Evolutionary conservation across 202 grass and related monocot species (phyloP), one percentile per base, ranked within the genome.

Genomic region (Setaria viridis): DNA sequence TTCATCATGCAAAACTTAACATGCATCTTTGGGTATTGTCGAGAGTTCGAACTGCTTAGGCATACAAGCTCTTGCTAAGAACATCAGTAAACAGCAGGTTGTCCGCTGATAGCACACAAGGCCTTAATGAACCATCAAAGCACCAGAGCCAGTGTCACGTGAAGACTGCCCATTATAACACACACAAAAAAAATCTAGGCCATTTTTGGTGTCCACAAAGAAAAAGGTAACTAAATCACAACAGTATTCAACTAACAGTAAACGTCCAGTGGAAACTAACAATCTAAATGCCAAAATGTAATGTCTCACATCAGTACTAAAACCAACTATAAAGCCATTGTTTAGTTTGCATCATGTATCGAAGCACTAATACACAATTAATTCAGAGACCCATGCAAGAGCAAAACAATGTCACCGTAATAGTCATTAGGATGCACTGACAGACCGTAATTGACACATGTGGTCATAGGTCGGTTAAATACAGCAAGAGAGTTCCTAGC

Each of bases 241-340:
- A 49, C 5, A 67, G 37, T 68, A 66, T 9, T 29, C 59, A 9
- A 43, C 15, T 32, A 80, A 65, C 34, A 55, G 34, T 49, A 86
- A 72, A 10, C 17, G 15, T 74, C n/a, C 45, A 73, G 49, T 65
- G 58, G 32, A 86, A 86, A 55, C 11, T 77, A 30, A 54, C 53
- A 15, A 16, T 48, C 49, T 9, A 47, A 25, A 45, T 58, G 59
- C 47, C 7, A 86, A 34, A 17, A 80, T 20, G 8, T 67, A 21
- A 57, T 17, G 51, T 42, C 21, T 6, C 25, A 67, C 16, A 53
- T 34, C 51, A 51, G 14, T 14, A 62, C 51, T 62, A 33, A 55
- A 81, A 81, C 55, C 33, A 66, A 56, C 5, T 75, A 8, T 19
- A 25, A 67, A 87, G 16, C 16, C 33, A 88, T 78, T 37, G 35